Base-by-base conservation (phyloP, 495 filamentous ascomycete species). In the Talaromyces stipitatus region DNA sequence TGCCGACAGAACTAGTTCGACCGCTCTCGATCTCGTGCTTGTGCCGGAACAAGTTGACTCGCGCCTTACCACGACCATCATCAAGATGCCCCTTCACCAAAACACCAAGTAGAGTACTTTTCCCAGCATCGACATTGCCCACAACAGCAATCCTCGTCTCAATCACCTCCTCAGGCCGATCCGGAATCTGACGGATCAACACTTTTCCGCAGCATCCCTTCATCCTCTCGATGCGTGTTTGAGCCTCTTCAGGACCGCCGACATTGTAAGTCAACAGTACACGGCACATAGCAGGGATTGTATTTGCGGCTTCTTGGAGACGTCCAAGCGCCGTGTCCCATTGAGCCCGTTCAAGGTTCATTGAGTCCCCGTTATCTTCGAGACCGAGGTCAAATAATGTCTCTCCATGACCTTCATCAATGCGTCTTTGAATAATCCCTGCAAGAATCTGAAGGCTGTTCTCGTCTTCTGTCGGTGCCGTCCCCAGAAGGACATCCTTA, bases 111-210 rank as follows among this genome's bases (percentile, higher is more conserved):
- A 97, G 91, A 55, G 95, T 97, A 67, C 88, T 92, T 69, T 98
- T 98, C 0, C 94, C 94, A 12, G 94, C 94, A 66, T 98, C 94
- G 54, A 97, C 91, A 75, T 98, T 98, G 10, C 94, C 94, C 16
- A 97, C 94, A 2, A 98, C 94, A 2, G 92, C 94, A 69, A 98
- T 92, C 60, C 94, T 76, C n/a, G 92, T 92, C 78, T 98, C 94
- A 53, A 95, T 94, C 48, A 94, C 85, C 61, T 92, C 86, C 65
- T 97, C 92, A 0, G 90, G 78, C 18, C 81, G 86, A 12, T 79
- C 75, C 22, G 91, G 89, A 22, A 79, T 67, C 66, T 85, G 84
- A 51, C 94, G 83, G 54, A 98, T 82, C 64, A 97, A 78, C 53
- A 97, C 66, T 66, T 95, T 97, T 2, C 91, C 91, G 64, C 82